These are phyloP conservation scores for Rubia yunnanensis DNA, from an alignment of 257 asterid genomes.

Conservation along the genomic window DNA sequence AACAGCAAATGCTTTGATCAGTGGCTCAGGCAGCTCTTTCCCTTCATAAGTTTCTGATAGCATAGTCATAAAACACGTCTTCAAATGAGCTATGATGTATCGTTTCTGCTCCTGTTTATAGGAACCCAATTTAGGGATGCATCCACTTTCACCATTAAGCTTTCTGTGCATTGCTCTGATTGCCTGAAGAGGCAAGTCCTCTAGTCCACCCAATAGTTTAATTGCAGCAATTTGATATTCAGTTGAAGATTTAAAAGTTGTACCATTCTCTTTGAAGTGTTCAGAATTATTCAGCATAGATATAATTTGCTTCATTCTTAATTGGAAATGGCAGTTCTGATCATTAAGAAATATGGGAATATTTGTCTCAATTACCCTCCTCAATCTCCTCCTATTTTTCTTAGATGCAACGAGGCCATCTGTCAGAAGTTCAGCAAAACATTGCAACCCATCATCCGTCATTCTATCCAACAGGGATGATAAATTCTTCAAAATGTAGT, in stretches of 20 bases:
- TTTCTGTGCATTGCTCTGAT: constrained; percentile 59
- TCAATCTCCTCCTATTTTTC: constrained; percentile 44
- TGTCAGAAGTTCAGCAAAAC: constrained; percentile 37
- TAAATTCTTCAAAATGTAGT: constrained; percentile 24
- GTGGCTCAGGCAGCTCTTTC: constrained; percentile 37
- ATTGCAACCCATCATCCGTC: constrained; percentile 55
- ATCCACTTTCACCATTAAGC: constrained; percentile 37
- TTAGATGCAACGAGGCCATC: constrained; percentile 35
- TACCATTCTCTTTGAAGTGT: constrained; percentile 21
- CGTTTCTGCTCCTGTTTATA: constrained; percentile 16
- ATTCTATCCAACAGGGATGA: constrained; percentile 41
- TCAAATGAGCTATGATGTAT: constrained; percentile 22
- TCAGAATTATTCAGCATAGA: constrained; percentile 38
- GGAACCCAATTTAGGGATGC: constrained; percentile 26
- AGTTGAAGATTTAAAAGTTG: constrained; percentile 18
- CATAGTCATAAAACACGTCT: constrained; percentile 37
- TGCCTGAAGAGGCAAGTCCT: constrained; percentile 33
- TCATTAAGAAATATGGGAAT: constrained; percentile 34
- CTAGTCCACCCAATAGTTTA: constrained; percentile 44
- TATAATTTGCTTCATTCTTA: constrained; percentile 28
- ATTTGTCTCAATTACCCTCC: constrained; percentile 31
- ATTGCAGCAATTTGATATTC: constrained; percentile 44
- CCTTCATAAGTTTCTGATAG: constrained; percentile 31
- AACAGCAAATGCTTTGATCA: constrained; percentile 61
- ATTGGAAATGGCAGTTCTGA: constrained; percentile 22